Base-by-base conservation (phyloP, 306 rosid genomes). In the Acacia confusa region DNA sequence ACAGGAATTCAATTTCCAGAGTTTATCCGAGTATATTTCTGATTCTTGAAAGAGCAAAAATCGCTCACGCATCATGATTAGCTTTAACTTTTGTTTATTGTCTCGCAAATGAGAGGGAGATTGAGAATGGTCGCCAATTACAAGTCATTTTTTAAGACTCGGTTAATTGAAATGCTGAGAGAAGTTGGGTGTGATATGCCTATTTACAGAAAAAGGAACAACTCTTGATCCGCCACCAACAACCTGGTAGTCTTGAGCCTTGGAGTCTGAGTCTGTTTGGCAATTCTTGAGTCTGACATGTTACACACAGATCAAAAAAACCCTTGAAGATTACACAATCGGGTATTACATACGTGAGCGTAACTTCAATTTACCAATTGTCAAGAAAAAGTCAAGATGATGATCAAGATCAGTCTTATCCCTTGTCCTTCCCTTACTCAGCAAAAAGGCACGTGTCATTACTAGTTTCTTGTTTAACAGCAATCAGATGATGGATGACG, bases 61-160 rank as follows among this genome's bases (percentile, higher is more conserved):
- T 53, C 0, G 13, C 27, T 55, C 25, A 53, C 60, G 63, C 11
- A 55, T 0, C 9, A n/a, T 55, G 24, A 55, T 55, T 55, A 55
- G 27, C 4, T 55, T n/a, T 55, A 55, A n/a, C 63, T n/a, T n/a
- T n/a, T 55, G 63, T 55, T 20, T 55, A n/a, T 20, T 55, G 27
- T n/a, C 22, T 55, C 27, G 4, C 27, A n/a, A n/a, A 55, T 55
- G 63, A 20, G 28, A n/a, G 63, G 63, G 27, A 7, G 27, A 19
- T 6, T 52, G 24, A 20, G 25, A 55, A 55, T 9, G 27, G 12
- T 55, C 63, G 8, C 60, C 60, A 8, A 55, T 55, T n/a, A 28
- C 69, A 17, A 64, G 87, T 41, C 12, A 17, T 81, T 34, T 66
- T 72, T 79, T 78, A 36, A 65, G 80, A 80, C 74, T 63, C 74